phyloP scores from a whole-genome alignment of 2,329 filamentous ascomycete genomes.

The Monilinia fructigena region DNA sequence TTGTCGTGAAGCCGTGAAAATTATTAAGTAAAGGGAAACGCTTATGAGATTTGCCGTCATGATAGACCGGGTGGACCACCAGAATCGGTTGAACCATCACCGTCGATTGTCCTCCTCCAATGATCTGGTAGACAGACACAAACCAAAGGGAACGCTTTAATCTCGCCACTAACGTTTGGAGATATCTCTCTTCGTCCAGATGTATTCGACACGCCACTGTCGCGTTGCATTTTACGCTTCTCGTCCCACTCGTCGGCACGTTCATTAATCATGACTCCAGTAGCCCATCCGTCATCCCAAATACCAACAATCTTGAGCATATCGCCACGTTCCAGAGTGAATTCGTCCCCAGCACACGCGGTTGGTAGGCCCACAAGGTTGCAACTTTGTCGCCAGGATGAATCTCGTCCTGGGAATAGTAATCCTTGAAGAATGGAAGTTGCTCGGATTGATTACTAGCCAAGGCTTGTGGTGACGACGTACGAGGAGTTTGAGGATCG shows the following conservation, averaged over 20 bases:
- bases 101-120: conserved; percentile 95
- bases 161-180: conserved; percentile 72
- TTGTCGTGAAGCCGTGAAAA: conserved; percentile 38
- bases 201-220: conserved; percentile 88
- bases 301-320: conserved; percentile 98
- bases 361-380: conserved; percentile 94
- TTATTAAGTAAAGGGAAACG: conserved; percentile 19
- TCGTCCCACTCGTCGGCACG: conserved; percentile 86
- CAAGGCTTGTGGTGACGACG: conserved; percentile 81
- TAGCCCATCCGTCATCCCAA: conserved; percentile 99
- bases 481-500: conserved; percentile 72
- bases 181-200: conserved; percentile 62
- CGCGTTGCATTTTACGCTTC: conserved; percentile 73
- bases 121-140: conserved; percentile 94
- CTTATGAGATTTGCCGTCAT: conserved; percentile 21
- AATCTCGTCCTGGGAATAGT: conserved; percentile 96
- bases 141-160: conserved; percentile 96
- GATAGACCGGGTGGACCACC: conserved; percentile 43
- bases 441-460: conserved; percentile 93
- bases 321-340: conserved; percentile 87
- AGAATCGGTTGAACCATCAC: conserved; percentile 70
- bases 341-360: conserved; percentile 89
- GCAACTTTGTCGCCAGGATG: conserved; percentile 87
- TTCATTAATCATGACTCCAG: conserved; percentile 79
- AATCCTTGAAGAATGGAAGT: conserved; percentile 94